phyloP scores from a whole-genome alignment of 495 filamentous ascomycete species.

The Penicillium coffeae region DNA sequence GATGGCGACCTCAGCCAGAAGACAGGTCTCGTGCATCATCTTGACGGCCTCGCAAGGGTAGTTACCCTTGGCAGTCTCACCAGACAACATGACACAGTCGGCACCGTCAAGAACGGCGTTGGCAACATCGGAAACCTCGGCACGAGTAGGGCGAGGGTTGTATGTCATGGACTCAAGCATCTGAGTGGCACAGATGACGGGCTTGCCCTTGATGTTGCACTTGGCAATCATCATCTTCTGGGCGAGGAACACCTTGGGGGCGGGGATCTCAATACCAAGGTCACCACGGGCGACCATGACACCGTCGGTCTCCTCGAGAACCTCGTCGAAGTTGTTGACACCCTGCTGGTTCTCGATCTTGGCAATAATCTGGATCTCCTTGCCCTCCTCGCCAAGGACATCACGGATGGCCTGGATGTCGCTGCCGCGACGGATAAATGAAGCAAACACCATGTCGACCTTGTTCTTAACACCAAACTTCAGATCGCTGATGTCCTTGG shows the following conservation, averaged over 20 bases:
- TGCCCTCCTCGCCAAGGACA: slow-evolving; percentile 86
- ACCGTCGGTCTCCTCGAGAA: slow-evolving; percentile 92
- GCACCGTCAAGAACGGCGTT: slow-evolving; percentile 97
- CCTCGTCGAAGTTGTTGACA: slow-evolving; percentile 98
- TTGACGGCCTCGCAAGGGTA: slow-evolving; percentile 90
- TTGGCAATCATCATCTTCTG: slow-evolving; percentile 99
- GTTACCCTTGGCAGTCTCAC: slow-evolving; percentile 96
- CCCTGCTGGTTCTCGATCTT: slow-evolving; percentile 99
- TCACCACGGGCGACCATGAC: slow-evolving; percentile 99
- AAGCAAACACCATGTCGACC: slow-evolving; percentile 98
- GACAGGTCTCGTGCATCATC: slow-evolving; percentile 97
- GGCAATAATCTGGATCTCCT: slow-evolving; percentile 98
- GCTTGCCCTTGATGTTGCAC: slow-evolving; percentile 99
- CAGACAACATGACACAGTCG: slow-evolving; percentile 99
- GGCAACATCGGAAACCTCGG: slow-evolving; percentile 96
- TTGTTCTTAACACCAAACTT: slow-evolving; percentile 95
- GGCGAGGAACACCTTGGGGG: slow-evolving; percentile 95
- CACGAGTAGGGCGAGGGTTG: slow-evolving; percentile 95
- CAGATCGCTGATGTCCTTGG: slow-evolving; percentile 94
- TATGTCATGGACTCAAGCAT: slow-evolving; percentile 99
- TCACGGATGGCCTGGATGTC: slow-evolving; percentile 91
- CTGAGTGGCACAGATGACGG: slow-evolving; percentile 89
- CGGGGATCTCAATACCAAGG: slow-evolving; percentile 96
- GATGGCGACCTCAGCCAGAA: slow-evolving; percentile 93
- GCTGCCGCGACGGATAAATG: slow-evolving; percentile 89